A percentile compares a stretch with the other conserved stretches of the same genome.
Conservation (phyloP, 768 basidiomycete genomes). For the Boletus huronensis region DNA sequence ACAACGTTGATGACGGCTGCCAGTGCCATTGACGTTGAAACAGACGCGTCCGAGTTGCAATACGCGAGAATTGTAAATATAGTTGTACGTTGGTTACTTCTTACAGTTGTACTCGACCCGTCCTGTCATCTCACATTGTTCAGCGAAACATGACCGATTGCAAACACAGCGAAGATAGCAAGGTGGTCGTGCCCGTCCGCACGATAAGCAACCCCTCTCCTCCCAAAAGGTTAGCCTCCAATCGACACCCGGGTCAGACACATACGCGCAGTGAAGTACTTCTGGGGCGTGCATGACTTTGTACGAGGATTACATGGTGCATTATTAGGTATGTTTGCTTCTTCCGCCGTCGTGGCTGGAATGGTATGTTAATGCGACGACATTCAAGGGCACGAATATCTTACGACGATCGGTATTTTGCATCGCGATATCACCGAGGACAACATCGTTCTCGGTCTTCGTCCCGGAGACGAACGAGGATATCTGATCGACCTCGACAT, state of each 20-base stretch:
- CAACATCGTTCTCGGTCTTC: constrained; percentile 19
- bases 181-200: too few relatives aligned
- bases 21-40: background rate
- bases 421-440: constrained; percentile 25
- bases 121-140: background rate
- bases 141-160: constrained; percentile 1
- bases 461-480: constrained; percentile 14
- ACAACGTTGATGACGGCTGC: background rate
- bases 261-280: too few relatives aligned
- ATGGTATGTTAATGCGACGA: too few relatives aligned
- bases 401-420: background rate
- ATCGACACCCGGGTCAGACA: too few relatives aligned
- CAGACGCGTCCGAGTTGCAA: background rate
- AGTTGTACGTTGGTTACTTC: background rate
- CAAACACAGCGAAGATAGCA: background rate
- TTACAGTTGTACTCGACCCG: background rate
- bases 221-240: background rate
- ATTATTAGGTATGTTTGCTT: too few relatives aligned
- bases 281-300: too few relatives aligned
- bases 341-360: too few relatives aligned
- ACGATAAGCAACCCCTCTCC: background rate
- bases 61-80: background rate
- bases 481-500: constrained; percentile 29
- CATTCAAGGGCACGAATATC: too few relatives aligned
- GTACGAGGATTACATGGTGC: too few relatives aligned